Conservation (phyloP, 495 filamentous ascomycete species). For the Cercophora samala region DNA sequence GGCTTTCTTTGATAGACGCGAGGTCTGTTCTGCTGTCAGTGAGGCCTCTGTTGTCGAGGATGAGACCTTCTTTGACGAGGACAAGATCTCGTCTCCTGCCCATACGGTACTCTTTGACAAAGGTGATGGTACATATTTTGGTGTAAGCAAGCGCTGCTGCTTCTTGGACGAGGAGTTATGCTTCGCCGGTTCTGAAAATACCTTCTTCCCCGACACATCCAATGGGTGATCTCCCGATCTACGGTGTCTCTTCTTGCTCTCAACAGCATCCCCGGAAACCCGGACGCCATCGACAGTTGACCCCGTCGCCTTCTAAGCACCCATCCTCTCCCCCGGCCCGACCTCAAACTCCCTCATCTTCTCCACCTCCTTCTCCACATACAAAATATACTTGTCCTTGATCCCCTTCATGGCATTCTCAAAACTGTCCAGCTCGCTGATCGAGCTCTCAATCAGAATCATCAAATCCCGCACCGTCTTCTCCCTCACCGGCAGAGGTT, state of each 20-base stretch:
- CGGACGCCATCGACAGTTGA: not conserved
- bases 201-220: not conserved
- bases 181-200: not conserved
- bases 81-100: not conserved
- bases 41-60: not conserved
- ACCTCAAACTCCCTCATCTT: slow-evolving; percentile 22
- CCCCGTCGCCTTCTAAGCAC: not conserved
- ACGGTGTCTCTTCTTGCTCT: not conserved
- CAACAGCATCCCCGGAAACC: not conserved
- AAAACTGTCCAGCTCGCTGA: slow-evolving; percentile 22
- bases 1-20: not conserved
- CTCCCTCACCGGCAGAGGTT: slow-evolving; percentile 20
- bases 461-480: slow-evolving; percentile 24
- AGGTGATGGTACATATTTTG: too few species aligned
- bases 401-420: slow-evolving; percentile 21
- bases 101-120: too few species aligned
- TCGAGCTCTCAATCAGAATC: slow-evolving; percentile 19
- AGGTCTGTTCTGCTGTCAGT: not conserved
- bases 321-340: slow-evolving; percentile 25
- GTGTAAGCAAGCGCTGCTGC: too few species aligned
- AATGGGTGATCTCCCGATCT: not conserved
- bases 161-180: not conserved
- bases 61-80: not conserved
- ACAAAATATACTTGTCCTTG: slow-evolving; percentile 20
- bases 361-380: slow-evolving; percentile 28